Base-by-base conservation (phyloP, 2,329 filamentous ascomycete genomes). In the Pseudogymnoascus sp. region DNA sequence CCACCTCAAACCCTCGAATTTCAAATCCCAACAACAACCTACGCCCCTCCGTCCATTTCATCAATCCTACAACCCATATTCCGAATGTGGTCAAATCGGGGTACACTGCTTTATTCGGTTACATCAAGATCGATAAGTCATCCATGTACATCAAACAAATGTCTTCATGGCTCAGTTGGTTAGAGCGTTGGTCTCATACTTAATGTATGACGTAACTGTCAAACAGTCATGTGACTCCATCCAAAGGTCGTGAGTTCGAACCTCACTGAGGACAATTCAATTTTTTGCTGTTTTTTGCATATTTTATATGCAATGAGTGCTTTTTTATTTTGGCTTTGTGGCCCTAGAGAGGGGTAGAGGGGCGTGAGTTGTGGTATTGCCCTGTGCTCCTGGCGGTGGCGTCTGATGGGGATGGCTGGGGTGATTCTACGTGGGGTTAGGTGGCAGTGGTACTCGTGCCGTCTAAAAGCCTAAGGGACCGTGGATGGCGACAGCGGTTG, bases 141-240 rank as follows among this genome's bases (percentile, higher is more conserved):
- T 11, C 51, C 23, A 36, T 36, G 26, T 36, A 31, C 51, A 59
- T 59, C 23, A 31, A 59, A 59, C 36, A 31, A 61, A 31, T 37
- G 71, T 73, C 71, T 73, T 72, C 67, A 71, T 74, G 72, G 71
- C 72, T 73, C 71, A 73, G 72, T 74, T 73, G 72, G 71, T 69
- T 70, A 73, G 71, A 74, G 72, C 71, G 73, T 73, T 72, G 71
- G 73, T 73, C 72, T 74, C 71, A 73, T 72, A 8, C 26, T 29
- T 21, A 29, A n/a, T 16, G 51, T 57, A 62, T 62, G 61, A 62
- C 40, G 40, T 45, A 45, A 45, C 40, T 45, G 40, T 45, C 18
- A 45, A 45, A 45, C 40, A 45, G 40, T 45, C 40, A 45, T 45
- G 40, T 45, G 23, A 23, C 23, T 2, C 23, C 23, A 26, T 26